Conservation (phyloP, 257 asterid genomes). For the Scutellaria minor region DNA sequence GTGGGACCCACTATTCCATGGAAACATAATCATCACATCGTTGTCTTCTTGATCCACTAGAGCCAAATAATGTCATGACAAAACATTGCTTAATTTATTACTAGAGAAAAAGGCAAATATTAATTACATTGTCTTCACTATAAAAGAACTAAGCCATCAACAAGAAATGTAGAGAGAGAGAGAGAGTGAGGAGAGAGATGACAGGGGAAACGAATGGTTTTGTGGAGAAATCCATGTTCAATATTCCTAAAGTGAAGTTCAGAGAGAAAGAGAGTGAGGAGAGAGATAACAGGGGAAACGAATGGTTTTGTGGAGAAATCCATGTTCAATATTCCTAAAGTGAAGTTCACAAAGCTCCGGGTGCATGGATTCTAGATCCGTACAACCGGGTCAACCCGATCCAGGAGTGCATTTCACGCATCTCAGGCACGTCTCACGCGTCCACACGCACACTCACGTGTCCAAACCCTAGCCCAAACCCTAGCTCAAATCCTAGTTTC, state of each 20-base stretch:
- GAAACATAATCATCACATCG: neutral
- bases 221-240: constrained; percentile 6
- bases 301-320: constrained; percentile 36
- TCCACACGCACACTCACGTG: too few relatives aligned
- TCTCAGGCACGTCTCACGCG: too few relatives aligned
- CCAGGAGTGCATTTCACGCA: too few relatives aligned
- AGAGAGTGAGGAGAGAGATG: constrained; percentile 30
- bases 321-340: constrained; percentile 33
- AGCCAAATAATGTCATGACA: too few relatives aligned
- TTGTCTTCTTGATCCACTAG: too few relatives aligned
- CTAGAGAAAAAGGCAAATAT: neutral
- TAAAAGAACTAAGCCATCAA: neutral
- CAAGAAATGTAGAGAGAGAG: neutral
- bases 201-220: constrained; percentile 41
- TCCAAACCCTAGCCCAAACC: too few relatives aligned
- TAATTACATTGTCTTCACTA: neutral
- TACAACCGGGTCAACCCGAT: too few relatives aligned
- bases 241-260: constrained; percentile 42
- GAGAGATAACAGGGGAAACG: constrained; percentile 37
- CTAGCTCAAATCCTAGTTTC: too few relatives aligned
- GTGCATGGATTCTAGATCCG: too few relatives aligned
- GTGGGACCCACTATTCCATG: neutral
- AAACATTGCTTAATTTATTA: neutral
- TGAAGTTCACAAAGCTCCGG: constrained; percentile 55
- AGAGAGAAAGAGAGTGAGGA: constrained; percentile 9